phyloP scores from a whole-genome alignment of 225 moss, liverwort and hornwort genomes.

The Sphagnum tenellum region DNA sequence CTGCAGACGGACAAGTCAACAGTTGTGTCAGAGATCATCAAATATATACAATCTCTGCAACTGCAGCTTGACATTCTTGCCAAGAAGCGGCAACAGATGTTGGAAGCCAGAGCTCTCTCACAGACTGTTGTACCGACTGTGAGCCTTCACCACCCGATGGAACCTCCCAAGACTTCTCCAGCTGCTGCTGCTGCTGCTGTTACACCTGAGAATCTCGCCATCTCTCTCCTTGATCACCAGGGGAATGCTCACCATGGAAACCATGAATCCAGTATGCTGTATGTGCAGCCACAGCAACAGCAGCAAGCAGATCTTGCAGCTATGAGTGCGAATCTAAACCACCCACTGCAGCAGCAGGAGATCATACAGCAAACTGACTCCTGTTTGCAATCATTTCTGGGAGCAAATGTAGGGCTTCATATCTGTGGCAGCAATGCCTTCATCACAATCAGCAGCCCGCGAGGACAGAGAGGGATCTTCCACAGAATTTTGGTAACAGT shows the following conservation, averaged over 20 bases:
- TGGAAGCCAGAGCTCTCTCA: constrained; percentile 23
- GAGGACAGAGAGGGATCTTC: constrained; percentile 63
- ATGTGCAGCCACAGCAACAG: constrained; percentile 16
- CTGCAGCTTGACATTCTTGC: constrained; percentile 61
- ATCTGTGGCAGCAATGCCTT: constrained; percentile 86
- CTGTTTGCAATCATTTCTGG: constrained; percentile 79
- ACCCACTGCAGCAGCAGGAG: too few relatives aligned
- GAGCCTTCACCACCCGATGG: not conserved
- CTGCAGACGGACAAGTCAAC: constrained; percentile 92
- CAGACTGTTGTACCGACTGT: not conserved
- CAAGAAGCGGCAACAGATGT: constrained; percentile 56
- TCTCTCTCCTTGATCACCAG: constrained; percentile 34
- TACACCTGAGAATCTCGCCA: constrained; percentile 17
- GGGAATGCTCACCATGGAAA: constrained; percentile 20
- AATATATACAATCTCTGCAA: constrained; percentile 84
- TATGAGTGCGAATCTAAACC: too few relatives aligned
- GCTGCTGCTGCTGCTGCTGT: constrained; percentile 36
- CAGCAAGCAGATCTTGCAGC: not conserved
- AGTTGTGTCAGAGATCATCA: constrained; percentile 89
- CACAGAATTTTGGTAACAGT: constrained; percentile 64
- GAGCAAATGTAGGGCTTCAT: constrained; percentile 90
- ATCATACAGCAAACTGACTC: constrained; percentile 27
- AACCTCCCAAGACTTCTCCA: constrained; percentile 22
- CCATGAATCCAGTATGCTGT: constrained; percentile 10
- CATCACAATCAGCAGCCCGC: constrained; percentile 90